Conservation (phyloP, 805 yeast genomes). For the Yamadazyma akitaensis region DNA sequence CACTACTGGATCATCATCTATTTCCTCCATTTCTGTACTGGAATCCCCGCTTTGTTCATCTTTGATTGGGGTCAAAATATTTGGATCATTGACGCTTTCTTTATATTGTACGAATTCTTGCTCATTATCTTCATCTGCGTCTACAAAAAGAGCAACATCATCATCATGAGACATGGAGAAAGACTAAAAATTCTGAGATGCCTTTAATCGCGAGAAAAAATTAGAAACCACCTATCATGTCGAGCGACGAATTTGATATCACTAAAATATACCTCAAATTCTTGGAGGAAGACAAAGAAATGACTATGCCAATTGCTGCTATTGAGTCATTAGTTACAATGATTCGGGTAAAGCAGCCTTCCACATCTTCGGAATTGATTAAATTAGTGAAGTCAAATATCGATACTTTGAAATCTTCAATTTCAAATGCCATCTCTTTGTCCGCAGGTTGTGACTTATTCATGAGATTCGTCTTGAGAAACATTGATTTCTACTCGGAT, state of each 20-base stretch:
- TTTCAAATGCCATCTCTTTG: constrained; percentile 87
- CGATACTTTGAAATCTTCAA: constrained; percentile 66
- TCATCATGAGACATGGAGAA: neutral
- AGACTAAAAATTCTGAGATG: neutral
- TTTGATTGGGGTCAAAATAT: neutral
- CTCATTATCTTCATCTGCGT: constrained; percentile 1
- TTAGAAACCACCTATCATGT: neutral
- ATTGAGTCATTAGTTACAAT: constrained; percentile 90
- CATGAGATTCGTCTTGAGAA: constrained; percentile 87
- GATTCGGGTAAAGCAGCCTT: constrained; percentile 77
- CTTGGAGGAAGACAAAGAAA: constrained; percentile 85
- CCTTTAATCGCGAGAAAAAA: neutral
- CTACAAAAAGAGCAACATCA: constrained; percentile 5
- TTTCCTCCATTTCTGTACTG: neutral
- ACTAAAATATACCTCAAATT: constrained; percentile 76
- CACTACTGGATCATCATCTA: constrained; percentile 35
- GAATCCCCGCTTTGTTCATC: neutral
- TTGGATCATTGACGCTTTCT: neutral
- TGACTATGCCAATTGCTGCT: constrained; percentile 99
- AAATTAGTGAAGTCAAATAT: constrained; percentile 76
- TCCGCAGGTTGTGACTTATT: constrained; percentile 98
- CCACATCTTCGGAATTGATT: constrained; percentile 91
- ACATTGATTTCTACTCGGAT: constrained; percentile 81
- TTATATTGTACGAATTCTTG: neutral
- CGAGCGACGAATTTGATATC: constrained; percentile 58